Percentiles rank a stretch among this genome's conserved stretches.
phyloP scores from a whole-genome alignment of 208 protist species.

The Wallacemonas rigidus region DNA sequence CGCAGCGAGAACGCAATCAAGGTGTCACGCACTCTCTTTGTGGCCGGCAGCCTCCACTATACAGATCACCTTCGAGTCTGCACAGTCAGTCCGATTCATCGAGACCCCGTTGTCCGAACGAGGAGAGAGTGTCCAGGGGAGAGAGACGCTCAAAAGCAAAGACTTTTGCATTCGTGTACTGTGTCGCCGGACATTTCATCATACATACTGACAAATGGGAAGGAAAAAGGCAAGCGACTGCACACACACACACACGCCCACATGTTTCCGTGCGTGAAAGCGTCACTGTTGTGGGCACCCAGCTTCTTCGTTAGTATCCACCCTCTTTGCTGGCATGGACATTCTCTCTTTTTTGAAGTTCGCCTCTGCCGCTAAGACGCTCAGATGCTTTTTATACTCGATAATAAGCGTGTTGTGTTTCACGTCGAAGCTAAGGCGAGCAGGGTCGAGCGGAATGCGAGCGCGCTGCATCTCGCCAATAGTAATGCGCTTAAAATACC shows the following conservation, averaged over 20 bases:
- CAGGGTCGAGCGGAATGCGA: conserved; percentile 54
- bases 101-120: no score
- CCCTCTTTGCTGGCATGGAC: conserved; percentile 64
- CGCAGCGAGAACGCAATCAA: no score
- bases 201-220: background rate
- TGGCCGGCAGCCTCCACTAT: no score
- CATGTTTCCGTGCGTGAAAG: no score
- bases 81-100: no score
- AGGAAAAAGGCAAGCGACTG: background rate
- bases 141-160: no score
- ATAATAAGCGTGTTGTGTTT: conserved; percentile 94
- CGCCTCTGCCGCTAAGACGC: conserved; percentile 72
- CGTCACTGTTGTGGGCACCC: conserved; percentile 69
- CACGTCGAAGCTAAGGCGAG: conserved; percentile 78
- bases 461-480: conserved; percentile 85
- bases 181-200: no score
- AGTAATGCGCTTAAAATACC: conserved; percentile 93
- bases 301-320: conserved; percentile 45
- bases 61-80: no score
- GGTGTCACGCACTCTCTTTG: no score
- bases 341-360: conserved; percentile 76
- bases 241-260: background rate
- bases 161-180: no score
- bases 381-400: conserved; percentile 89
- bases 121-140: no score